Evolutionary conservation across 305 asterid species (phyloP).

Genomic region (Fraxinus latifolia): DNA sequence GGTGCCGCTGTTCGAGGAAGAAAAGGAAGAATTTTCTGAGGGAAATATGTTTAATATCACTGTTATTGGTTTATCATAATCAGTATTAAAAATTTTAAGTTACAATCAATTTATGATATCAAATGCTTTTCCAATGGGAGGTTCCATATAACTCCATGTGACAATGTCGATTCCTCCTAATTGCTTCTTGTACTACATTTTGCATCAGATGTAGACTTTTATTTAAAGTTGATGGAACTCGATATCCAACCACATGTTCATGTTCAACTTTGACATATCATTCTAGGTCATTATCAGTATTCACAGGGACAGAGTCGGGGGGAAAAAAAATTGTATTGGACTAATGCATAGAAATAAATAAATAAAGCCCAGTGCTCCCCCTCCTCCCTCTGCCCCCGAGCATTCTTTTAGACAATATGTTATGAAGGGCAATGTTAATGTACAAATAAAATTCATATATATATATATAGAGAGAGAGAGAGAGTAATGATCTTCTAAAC

Average conservation of each 20-base stretch:
- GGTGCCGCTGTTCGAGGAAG: slow-evolving; percentile 29
- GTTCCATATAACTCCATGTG: background rate
- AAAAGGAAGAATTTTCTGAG: slow-evolving; percentile 9
- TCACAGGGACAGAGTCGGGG: background rate
- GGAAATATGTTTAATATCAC: background rate
- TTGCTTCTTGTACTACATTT: background rate
- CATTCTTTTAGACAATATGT: background rate
- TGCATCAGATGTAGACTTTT: background rate
- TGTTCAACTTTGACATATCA: background rate
- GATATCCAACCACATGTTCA: background rate
- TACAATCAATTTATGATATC: background rate
- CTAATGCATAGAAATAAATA: no score
- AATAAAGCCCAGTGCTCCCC: background rate
- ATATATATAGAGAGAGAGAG: no score
- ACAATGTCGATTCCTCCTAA: background rate
- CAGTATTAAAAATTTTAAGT: background rate
- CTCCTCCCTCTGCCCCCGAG: background rate
- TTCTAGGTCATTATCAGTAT: background rate
- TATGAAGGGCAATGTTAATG: background rate
- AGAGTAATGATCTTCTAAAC: no score
- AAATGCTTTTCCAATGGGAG: background rate
- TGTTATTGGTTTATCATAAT: background rate
- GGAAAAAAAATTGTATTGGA: background rate
- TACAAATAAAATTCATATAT: no score
- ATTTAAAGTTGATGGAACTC: background rate